These are phyloP conservation scores for Talaromyces marneffei DNA, from an alignment of 2,329 filamentous ascomycete species.

Conservation along the genomic window DNA sequence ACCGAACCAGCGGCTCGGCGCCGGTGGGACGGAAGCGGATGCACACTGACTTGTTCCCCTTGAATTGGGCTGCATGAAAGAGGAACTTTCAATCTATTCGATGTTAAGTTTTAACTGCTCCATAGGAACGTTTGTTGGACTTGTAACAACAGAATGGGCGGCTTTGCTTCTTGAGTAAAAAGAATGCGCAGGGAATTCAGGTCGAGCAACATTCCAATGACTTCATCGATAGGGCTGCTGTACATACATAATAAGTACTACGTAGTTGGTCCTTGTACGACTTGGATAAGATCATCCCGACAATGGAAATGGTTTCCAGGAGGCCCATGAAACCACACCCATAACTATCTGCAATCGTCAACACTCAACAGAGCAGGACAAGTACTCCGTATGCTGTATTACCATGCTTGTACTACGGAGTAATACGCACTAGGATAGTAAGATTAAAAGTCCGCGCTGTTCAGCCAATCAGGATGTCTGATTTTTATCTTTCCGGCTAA, in stretches of 20 bases:
- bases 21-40: conserved; percentile 5
- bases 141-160: not conserved
- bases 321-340: not conserved
- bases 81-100: not conserved
- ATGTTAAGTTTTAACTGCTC: not conserved
- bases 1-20: conserved; percentile 3
- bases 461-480: not conserved
- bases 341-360: not conserved
- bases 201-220: conserved; percentile 5
- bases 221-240: not conserved
- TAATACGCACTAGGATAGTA: not conserved
- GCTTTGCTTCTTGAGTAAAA: not conserved
- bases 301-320: not conserved
- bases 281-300: not conserved
- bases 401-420: not conserved
- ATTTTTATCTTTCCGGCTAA: not conserved
- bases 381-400: not conserved
- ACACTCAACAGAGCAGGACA: not conserved
- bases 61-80: not conserved
- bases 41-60: not conserved
- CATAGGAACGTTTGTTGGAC: too few relatives aligned
- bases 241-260: not conserved
- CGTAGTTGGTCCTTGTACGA: not conserved
- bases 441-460: not conserved
- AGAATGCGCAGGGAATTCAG: not conserved